Conservation (phyloP, 2,329 filamentous ascomycete genomes). For the Chaetothyriales sp. region DNA sequence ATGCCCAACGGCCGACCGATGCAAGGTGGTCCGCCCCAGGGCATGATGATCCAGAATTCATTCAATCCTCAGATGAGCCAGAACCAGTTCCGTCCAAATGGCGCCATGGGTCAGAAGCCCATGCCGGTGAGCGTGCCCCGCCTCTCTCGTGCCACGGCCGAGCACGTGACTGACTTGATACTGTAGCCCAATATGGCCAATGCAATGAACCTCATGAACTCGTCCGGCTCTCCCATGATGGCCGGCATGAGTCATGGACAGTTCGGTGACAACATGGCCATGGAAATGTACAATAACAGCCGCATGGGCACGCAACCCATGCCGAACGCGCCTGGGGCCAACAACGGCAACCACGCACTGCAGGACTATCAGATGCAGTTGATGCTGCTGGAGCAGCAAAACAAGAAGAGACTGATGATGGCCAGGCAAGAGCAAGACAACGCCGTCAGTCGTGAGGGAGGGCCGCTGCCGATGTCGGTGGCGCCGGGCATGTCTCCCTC, state of each 20-base stretch:
- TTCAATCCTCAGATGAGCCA: slow-evolving; percentile 64
- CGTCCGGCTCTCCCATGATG: slow-evolving; percentile 75
- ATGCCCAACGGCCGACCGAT: slow-evolving; percentile 65
- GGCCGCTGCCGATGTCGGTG: slow-evolving; percentile 33
- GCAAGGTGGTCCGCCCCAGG: slow-evolving; percentile 31
- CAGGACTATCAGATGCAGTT: slow-evolving; percentile 60
- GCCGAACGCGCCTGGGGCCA: slow-evolving; percentile 28
- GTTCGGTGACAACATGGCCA: slow-evolving; percentile 23
- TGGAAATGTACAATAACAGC: slow-evolving; percentile 24
- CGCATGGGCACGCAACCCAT: slow-evolving; percentile 25
- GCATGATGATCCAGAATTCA: slow-evolving; percentile 44
- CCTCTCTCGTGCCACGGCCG: slow-evolving; percentile 56
- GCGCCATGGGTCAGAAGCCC: slow-evolving; percentile 48
- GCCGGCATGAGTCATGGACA: slow-evolving; percentile 52
- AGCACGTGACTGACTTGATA: slow-evolving; percentile 65
- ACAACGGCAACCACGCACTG: slow-evolving; percentile 47
- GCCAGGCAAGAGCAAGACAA: slow-evolving; percentile 54
- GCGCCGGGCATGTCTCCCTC: slow-evolving; percentile 41
- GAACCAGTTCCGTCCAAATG: slow-evolving; percentile 33
- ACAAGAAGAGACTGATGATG: slow-evolving; percentile 54
- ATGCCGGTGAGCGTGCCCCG: slow-evolving; percentile 63
- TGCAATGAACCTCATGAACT: slow-evolving; percentile 48
- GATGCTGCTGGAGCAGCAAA: slow-evolving; percentile 56
- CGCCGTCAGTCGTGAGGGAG: slow-evolving; percentile 39
- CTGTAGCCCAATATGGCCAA: slow-evolving; percentile 58